phyloP scores from a whole-genome alignment of 2,329 filamentous ascomycete genomes.

The Epichloe amarillans region DNA sequence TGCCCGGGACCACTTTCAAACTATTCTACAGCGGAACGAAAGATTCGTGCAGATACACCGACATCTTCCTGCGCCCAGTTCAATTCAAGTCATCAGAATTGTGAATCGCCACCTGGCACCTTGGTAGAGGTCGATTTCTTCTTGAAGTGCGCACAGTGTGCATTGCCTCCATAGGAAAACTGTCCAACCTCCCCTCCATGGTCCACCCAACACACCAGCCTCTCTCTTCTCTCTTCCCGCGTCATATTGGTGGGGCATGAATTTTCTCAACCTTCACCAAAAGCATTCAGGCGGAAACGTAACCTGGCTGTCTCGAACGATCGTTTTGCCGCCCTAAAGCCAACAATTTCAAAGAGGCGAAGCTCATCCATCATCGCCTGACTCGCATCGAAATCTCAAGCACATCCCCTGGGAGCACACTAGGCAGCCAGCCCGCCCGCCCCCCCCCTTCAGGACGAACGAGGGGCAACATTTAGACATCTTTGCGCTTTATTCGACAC shows the following conservation, averaged over 20 bases:
- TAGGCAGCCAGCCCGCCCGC: constrained; percentile 2
- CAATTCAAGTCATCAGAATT: not conserved
- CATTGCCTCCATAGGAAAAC: not conserved
- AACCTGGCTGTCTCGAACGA: not conserved
- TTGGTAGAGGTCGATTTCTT: not conserved
- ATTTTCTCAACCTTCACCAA: constrained; percentile 24
- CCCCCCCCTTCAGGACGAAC: not conserved
- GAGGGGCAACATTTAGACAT: not conserved
- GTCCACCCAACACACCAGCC: constrained; percentile 4
- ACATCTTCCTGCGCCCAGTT: not conserved
- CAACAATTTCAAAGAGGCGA: not conserved
- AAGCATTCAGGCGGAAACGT: constrained; percentile 7
- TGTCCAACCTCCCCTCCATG: constrained; percentile 6
- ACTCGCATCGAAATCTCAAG: not conserved
- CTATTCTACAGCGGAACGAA: too few species aligned
- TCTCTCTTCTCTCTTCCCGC: constrained; percentile 13
- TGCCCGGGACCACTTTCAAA: too few species aligned
- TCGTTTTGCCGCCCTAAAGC: constrained; percentile 3
- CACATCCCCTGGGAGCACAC: not conserved
- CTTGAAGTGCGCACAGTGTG: constrained; percentile 1
- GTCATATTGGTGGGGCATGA: constrained; percentile 27
- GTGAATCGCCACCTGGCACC: too few species aligned
- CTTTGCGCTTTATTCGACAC: not conserved
- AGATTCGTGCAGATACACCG: too few species aligned
- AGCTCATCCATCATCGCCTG: not conserved